A percentile compares a stretch with the other conserved stretches of the same genome.
Conservation (phyloP, 208 protist species). For the Leishmania lainsoni region DNA sequence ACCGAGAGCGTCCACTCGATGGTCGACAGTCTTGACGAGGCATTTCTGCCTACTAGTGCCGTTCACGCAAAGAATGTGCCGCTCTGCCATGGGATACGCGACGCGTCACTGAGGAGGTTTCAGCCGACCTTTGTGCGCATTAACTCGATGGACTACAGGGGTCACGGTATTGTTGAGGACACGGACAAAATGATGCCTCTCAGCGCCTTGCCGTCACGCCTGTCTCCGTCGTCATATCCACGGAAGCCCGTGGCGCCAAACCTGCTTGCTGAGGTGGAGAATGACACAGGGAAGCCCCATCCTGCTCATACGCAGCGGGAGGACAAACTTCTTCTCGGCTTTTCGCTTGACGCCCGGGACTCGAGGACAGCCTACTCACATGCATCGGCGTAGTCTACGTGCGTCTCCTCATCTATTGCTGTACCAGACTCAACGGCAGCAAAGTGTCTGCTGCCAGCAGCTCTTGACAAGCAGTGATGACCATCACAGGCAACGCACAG, state of each 20-base stretch:
- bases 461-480: neutral
- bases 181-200: conserved; percentile 12
- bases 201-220: neutral
- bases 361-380: neutral
- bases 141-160: conserved; percentile 27
- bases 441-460: neutral
- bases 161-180: conserved; percentile 23
- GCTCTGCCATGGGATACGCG: neutral
- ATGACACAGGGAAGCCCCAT: neutral
- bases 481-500: neutral
- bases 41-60: conserved; percentile 18
- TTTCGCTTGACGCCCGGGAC: neutral
- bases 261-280: neutral
- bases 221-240: neutral
- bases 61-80: conserved; percentile 13
- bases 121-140: conserved; percentile 21
- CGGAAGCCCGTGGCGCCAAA: neutral
- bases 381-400: neutral
- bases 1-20: conserved; percentile 17
- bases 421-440: neutral
- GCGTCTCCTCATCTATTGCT: neutral
- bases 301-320: neutral
- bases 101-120: conserved; percentile 2
- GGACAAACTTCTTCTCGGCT: neutral
- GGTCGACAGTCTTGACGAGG: conserved; percentile 21